phyloP scores from a whole-genome alignment of 1,139 yeast species.

The Pichia sp. region DNA sequence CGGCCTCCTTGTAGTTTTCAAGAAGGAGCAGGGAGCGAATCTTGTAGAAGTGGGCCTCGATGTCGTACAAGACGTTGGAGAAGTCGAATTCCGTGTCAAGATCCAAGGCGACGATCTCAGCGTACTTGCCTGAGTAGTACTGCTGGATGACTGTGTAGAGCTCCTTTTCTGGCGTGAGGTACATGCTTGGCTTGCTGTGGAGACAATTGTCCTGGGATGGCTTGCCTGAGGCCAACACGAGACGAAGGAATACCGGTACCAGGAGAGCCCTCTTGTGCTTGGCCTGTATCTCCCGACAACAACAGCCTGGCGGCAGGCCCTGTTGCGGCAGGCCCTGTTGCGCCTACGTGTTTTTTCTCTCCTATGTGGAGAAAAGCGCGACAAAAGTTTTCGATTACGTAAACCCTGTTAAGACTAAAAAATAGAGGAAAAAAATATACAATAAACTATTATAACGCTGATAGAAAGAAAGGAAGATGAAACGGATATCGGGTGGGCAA shows the following conservation, averaged over 20 bases:
- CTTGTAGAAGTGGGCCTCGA: constrained; percentile 22
- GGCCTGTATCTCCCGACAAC: too few species aligned
- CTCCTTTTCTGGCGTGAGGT: constrained; percentile 24
- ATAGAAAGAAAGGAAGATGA: not conserved
- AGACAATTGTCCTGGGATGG: too few species aligned
- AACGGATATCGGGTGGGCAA: constrained; percentile 12
- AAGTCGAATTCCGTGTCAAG: constrained; percentile 22
- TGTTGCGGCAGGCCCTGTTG: too few species aligned
- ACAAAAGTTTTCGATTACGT: not conserved
- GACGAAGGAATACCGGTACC: too few species aligned
- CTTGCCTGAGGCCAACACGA: too few species aligned
- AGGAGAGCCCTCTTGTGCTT: too few species aligned
- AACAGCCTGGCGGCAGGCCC: too few species aligned
- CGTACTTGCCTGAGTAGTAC: constrained; percentile 21
- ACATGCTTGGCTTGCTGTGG: constrained; percentile 13
- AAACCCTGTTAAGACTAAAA: constrained; percentile 2
- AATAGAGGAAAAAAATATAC: not conserved
- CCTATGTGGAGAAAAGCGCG: too few species aligned
- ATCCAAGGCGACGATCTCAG: constrained; percentile 17
- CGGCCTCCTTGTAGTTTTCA: constrained; percentile 9
- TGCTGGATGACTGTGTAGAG: constrained; percentile 23
- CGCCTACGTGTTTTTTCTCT: too few species aligned
- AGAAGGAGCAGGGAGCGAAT: constrained; percentile 17
- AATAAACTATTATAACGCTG: constrained; percentile 6
- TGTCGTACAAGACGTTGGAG: constrained; percentile 20